A percentile compares a stretch with the other conserved stretches of the same genome.
These are phyloP conservation scores for Calonectria pseudoturangicola DNA, from an alignment of 2,329 filamentous ascomycete species.

Conservation along the genomic window DNA sequence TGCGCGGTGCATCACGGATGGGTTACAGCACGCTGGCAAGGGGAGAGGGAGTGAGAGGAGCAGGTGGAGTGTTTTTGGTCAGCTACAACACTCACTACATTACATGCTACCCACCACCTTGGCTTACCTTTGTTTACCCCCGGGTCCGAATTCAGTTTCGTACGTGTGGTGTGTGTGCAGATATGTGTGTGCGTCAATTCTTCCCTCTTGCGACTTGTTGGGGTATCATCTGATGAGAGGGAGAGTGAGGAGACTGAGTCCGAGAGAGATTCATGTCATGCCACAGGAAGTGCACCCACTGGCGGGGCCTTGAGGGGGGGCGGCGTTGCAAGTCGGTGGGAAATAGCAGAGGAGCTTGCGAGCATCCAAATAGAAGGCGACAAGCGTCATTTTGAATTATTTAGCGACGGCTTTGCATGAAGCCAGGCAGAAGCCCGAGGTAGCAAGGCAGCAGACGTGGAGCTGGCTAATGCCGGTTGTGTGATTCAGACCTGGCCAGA, in stretches of 20 bases:
- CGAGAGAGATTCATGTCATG: constrained; percentile 4
- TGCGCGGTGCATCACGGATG: constrained; percentile 25
- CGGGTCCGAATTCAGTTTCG: constrained; percentile 8
- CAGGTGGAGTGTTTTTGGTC: constrained; percentile 32
- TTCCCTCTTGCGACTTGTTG: constrained; percentile 31
- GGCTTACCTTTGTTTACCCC: constrained; percentile 28
- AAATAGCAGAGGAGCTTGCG: background rate
- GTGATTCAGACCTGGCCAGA: constrained; percentile 16
- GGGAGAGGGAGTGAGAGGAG: constrained; percentile 3
- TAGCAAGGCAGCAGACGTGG: constrained; percentile 22
- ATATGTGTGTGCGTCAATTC: constrained; percentile 14
- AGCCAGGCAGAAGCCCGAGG: constrained; percentile 34
- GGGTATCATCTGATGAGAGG: constrained; percentile 23
- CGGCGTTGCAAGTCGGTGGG: background rate
- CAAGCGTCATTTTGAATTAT: constrained; percentile 22
- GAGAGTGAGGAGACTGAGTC: constrained; percentile 5
- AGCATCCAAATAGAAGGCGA: constrained; percentile 19
- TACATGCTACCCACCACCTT: constrained; percentile 27
- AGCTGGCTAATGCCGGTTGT: constrained; percentile 25
- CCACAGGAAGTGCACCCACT: background rate
- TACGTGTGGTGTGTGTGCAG: constrained; percentile 13
- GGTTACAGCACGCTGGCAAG: constrained; percentile 23
- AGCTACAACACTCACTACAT: constrained; percentile 27
- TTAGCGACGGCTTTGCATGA: constrained; percentile 26
- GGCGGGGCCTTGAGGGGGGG: background rate